Evolutionary conservation across 805 yeast genomes (phyloP).

Genomic region (Wickerhamomyces tratensis): DNA sequence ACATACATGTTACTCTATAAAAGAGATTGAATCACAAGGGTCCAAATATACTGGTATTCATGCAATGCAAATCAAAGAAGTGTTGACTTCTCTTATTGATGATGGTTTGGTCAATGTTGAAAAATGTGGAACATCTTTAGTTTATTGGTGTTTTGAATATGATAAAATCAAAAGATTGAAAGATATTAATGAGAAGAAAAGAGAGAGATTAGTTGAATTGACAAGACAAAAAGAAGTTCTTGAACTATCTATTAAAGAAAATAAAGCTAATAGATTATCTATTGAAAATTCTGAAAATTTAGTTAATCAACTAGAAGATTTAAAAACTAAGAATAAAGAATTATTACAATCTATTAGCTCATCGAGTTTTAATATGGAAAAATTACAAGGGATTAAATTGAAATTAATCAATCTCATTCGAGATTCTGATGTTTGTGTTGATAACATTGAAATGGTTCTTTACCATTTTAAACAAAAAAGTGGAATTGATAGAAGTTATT

Average conservation of each 20-base stretch:
- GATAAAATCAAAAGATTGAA: constrained; percentile 17
- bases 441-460: constrained; percentile 32
- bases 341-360: constrained; percentile 4
- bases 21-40: constrained; percentile 39
- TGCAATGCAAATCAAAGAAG: constrained; percentile 45
- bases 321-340: constrained; percentile 4
- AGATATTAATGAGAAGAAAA: constrained; percentile 2
- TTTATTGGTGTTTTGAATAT: constrained; percentile 40
- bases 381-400: constrained; percentile 3
- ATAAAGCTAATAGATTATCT: constrained; percentile 1
- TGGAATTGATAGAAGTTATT: constrained; percentile 18
- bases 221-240: constrained; percentile 4
- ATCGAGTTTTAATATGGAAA: constrained; percentile 7
- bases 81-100: constrained; percentile 35
- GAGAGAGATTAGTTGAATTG: constrained; percentile 7
- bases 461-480: constrained; percentile 24
- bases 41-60: constrained; percentile 35
- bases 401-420: constrained; percentile 5
- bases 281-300: not conserved
- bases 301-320: constrained; percentile 5
- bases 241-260: constrained; percentile 7
- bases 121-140: constrained; percentile 44
- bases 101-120: constrained; percentile 39
- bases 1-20: constrained; percentile 35
- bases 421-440: constrained; percentile 17